A percentile compares a stretch with the other conserved stretches of the same genome.
These are phyloP conservation scores for Acer negundo DNA, from an alignment of 345 rosid genomes.

Conservation along the genomic window DNA sequence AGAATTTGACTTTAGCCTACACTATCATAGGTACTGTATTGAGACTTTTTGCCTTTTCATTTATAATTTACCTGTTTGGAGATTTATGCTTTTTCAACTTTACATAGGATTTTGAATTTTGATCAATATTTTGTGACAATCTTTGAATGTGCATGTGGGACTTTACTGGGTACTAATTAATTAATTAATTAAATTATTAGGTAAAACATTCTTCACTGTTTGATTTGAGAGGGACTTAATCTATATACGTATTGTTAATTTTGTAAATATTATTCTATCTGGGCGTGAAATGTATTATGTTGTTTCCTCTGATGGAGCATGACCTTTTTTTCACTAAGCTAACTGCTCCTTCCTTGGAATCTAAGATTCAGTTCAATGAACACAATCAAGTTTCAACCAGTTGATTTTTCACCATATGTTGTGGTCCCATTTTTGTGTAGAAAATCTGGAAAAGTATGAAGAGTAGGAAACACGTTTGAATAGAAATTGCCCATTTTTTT, in stretches of 20 bases:
- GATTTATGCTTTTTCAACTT: background rate
- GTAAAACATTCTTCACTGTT: background rate
- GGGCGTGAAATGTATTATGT: no score
- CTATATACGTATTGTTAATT: no score
- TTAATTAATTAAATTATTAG: no score
- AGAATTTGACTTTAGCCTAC: background rate
- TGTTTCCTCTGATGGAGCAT: slow-evolving; percentile 2
- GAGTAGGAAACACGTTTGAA: background rate
- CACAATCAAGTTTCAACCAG: background rate
- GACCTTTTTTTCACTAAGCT: background rate
- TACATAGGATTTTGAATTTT: background rate
- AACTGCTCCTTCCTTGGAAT: background rate
- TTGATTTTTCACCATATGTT: background rate
- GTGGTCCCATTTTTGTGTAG: background rate
- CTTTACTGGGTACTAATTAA: background rate
- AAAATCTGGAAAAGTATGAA: background rate
- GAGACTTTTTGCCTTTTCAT: background rate
- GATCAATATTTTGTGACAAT: background rate
- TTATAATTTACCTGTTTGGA: background rate
- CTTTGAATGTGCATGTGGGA: background rate
- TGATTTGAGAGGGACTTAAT: no score
- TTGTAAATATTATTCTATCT: no score
- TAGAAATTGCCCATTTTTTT: background rate
- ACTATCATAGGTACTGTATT: background rate
- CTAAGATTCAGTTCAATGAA: background rate